Base-by-base conservation (phyloP, 2,329 filamentous ascomycete species). In the Diaporthe velutina region DNA sequence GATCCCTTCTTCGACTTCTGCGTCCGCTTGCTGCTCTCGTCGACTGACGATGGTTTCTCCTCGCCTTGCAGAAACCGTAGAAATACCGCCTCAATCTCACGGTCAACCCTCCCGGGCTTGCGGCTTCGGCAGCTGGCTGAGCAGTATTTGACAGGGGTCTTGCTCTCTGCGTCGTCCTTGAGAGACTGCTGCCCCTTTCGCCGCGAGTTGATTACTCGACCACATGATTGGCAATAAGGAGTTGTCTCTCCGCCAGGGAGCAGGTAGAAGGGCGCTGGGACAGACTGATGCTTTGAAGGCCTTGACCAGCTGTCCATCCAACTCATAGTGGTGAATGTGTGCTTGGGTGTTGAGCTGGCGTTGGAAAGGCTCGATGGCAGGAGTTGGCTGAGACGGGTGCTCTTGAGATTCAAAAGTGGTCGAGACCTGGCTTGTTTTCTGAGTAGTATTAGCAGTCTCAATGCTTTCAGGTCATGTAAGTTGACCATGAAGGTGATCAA, bases 151-250 rank as follows among this genome's bases (percentile, higher is more conserved):
- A 86, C 73, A 22, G 68, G 55, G 80, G 77, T 78, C 45, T 80
- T 78, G 55, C n/a, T n/a, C n/a, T 50, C 30, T 9, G 22, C 17
- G 40, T 54, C 28, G 22, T 73, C 74, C 12, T 57, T 38, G 3
- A 54, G 17, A 3, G 54, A 57, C 12, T 45, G 42, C 12, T 74
- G 57, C 15, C 81, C 77, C 19, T 52, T 72, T 60, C 79, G 81
- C 38, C 82, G 79, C 9, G 78, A 80, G 77, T 87, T 85, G 52
- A 91, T 90, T 3, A 90, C 85, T 54, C 90, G 84, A 1, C 90
- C 90, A 77, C 90, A 92, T 17, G 87, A 86, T 75, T 87, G 86
- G 77, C 89, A 91, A 79, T 91, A 91, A 0, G 87, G 86, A 0
- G 86, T 87, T 35, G 83, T 80, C 64, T 89, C 87, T 57, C 85